Percentiles rank a stretch among this genome's conserved stretches.
phyloP scores from a whole-genome alignment of 176 grass and related monocot species.

The Rhynchospora pubera region DNA sequence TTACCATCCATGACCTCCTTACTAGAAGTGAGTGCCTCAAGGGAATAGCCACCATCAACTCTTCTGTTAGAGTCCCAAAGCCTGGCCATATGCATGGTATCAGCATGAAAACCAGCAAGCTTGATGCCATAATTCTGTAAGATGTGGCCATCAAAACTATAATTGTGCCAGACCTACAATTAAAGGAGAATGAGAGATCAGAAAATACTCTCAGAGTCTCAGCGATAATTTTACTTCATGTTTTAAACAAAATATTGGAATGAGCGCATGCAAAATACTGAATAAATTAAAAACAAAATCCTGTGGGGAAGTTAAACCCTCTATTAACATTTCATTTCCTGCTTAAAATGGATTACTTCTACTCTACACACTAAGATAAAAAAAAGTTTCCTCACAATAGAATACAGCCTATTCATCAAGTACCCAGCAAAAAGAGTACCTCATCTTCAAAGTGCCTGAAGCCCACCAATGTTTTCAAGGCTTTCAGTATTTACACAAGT shows the following conservation, averaged over 20 bases:
- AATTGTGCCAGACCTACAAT: slow-evolving; percentile 97
- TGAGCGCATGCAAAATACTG: not conserved
- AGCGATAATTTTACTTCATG: not conserved
- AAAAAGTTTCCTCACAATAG: not conserved
- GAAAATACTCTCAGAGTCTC: not conserved
- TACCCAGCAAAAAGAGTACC: not conserved
- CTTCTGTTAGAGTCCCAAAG: slow-evolving; percentile 87
- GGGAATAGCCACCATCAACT: slow-evolving; percentile 84
- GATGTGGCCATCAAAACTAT: slow-evolving; percentile 93
- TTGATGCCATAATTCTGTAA: slow-evolving; percentile 88
- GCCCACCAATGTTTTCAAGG: not conserved
- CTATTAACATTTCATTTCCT: not conserved
- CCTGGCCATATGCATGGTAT: slow-evolving; percentile 97
- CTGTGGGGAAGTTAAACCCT: not conserved
- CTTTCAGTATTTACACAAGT: not conserved
- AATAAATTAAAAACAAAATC: not conserved
- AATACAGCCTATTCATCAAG: not conserved
- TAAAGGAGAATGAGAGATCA: slow-evolving; percentile 10
- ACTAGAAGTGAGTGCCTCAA: slow-evolving; percentile 87
- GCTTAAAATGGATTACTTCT: not conserved
- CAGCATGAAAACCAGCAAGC: slow-evolving; percentile 84
- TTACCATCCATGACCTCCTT: slow-evolving; percentile 56
- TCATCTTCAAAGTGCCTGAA: not conserved
- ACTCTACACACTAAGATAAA: not conserved
- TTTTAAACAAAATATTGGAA: not conserved